Conservation (phyloP, 306 rosid genomes). For the Datisca glomerata region DNA sequence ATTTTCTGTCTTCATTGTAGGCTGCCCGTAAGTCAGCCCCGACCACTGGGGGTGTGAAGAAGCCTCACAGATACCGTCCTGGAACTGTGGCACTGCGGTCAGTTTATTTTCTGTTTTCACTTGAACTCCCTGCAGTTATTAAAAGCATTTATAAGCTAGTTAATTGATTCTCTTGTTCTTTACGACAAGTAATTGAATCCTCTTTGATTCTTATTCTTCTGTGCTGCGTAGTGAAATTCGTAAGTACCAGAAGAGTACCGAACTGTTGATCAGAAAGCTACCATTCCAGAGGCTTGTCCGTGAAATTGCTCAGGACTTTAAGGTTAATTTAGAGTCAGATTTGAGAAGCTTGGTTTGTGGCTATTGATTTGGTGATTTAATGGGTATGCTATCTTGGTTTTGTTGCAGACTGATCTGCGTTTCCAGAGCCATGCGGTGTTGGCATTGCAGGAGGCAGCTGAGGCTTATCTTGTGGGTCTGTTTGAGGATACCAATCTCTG, state of each 20-base stretch:
- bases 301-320: conserved; percentile 83
- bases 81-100: conserved; percentile 86
- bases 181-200: no score
- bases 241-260: conserved; percentile 82
- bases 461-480: conserved; percentile 2
- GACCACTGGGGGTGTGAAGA: conserved; percentile 83
- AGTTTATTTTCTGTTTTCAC: neutral
- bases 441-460: conserved; percentile 2
- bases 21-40: conserved; percentile 95
- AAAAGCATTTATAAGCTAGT: neutral
- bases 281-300: conserved; percentile 88
- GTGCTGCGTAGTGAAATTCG: conserved; percentile 47
- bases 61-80: conserved; percentile 80
- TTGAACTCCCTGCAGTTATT: no score
- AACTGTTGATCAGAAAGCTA: conserved; percentile 65
- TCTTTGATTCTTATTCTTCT: neutral
- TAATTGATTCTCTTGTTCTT: neutral
- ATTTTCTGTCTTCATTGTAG: conserved; percentile 16
- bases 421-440: conserved; percentile 3
- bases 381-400: neutral
- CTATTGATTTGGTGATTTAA: neutral
- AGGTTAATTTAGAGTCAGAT: conserved; percentile 34
- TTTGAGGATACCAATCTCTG: conserved; percentile 3
- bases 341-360: neutral
- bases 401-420: neutral